Conservation (phyloP, 805 yeast genomes). For the Schizosaccharomyces octosporus region DNA sequence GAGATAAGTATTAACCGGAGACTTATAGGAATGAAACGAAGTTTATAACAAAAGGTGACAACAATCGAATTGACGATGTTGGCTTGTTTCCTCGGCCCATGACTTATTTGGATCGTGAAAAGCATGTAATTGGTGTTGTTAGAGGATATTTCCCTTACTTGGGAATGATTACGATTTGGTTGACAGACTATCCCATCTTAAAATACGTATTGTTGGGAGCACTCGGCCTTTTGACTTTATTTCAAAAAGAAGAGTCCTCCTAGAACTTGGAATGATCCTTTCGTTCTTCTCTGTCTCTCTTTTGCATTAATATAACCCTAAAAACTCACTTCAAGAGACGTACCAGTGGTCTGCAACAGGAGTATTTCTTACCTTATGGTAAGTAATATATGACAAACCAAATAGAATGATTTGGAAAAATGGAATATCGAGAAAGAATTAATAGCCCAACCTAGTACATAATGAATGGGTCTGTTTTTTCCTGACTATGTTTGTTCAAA, state of each 20-base stretch:
- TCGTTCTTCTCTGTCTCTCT: neutral
- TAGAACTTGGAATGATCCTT: neutral
- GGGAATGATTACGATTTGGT: slow-evolving; percentile 75
- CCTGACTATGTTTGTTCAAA: too few relatives aligned
- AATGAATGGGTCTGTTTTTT: too few relatives aligned
- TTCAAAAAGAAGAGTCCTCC: slow-evolving; percentile 26
- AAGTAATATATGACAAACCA: too few relatives aligned
- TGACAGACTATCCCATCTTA: slow-evolving; percentile 69
- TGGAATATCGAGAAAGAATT: too few relatives aligned
- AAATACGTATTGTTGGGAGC: slow-evolving; percentile 55
- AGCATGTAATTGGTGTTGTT: slow-evolving; percentile 76
- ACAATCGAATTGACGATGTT: slow-evolving; percentile 76
- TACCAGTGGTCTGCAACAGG: too few relatives aligned
- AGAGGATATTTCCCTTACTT: slow-evolving; percentile 70
- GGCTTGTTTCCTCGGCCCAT: slow-evolving; percentile 59
- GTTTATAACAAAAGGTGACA: slow-evolving; percentile 84
- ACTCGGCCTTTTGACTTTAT: slow-evolving; percentile 43
- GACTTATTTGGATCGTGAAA: slow-evolving; percentile 46
- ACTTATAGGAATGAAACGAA: slow-evolving; percentile 23
- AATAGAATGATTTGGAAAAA: too few relatives aligned
- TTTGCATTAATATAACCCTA: too few relatives aligned
- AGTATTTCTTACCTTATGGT: too few relatives aligned
- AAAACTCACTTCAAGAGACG: too few relatives aligned
- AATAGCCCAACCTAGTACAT: too few relatives aligned
- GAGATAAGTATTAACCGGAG: neutral